Evolutionary conservation across 2,329 filamentous ascomycete genomes (phyloP), one percentile per base, ranked within the genome.

Genomic region (Aspergillus awamori): DNA sequence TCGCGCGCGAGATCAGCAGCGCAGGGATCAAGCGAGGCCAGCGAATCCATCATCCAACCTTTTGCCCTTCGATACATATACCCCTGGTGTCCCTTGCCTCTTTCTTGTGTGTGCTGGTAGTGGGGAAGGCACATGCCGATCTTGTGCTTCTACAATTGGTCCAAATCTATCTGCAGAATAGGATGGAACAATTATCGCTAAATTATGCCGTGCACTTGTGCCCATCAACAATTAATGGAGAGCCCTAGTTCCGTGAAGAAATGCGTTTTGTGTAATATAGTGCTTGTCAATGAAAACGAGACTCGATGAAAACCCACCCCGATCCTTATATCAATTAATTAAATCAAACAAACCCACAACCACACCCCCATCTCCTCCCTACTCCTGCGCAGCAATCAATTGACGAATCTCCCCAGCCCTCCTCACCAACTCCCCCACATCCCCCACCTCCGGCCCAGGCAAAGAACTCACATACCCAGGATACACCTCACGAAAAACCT

Each of bases 131-230:
- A 56, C 53, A 33, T 28, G 15, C 15, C 33, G 51, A 45, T 22
- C 24, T 22, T 30, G 53, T 45, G 33, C 30, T 56, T 24, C 26
- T 22, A 26, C 28, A 48, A 49, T 57, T 53, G 41, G 45, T 53
- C 53, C 36, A 13, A 39, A 38, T 53, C 72, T 74, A 71, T 75
- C 71, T 69, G 73, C 72, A 67, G 72, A 63, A 69, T 73, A 68
- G 72, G 69, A 69, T 56, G 59, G 53, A 58, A 61, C 22, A 49
- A 49, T 51, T 33, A 47, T 58, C 55, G 26, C 48, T 58, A 53
- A 59, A 38, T 5, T 33, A 45, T 33, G 53, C 53, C 41, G 39
- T 45, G 41, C 26, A 47, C 39, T 33, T 43, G 26, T 28, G 47
- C 47, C 33, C 47, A 30, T 51, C 47, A 51, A 51, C 47, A 11